Conservation (phyloP, 306 rosid species). For the Cucurbita moschata region DNA sequence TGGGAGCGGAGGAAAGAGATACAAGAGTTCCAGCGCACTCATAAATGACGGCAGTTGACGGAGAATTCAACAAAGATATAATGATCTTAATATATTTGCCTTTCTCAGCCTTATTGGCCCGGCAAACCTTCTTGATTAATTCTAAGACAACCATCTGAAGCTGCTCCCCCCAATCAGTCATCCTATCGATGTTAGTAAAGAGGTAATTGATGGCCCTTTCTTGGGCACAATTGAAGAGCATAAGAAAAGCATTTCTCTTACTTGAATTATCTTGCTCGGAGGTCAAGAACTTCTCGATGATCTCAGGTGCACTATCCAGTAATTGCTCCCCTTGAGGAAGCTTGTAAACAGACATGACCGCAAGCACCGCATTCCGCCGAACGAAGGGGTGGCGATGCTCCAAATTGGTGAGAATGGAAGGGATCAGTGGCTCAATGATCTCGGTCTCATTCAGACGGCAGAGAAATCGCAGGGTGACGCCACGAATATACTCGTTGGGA, state of each 20-base stretch:
- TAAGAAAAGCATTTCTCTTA: slow-evolving; percentile 86
- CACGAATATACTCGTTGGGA: slow-evolving; percentile 90
- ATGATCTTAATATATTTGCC: slow-evolving; percentile 84
- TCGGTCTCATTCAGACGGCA: slow-evolving; percentile 80
- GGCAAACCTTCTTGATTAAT: slow-evolving; percentile 73
- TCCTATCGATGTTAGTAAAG: slow-evolving; percentile 45
- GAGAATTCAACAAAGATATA: slow-evolving; percentile 45
- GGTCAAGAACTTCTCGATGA: slow-evolving; percentile 55
- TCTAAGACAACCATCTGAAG: slow-evolving; percentile 88
- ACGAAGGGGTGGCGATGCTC: slow-evolving; percentile 91
- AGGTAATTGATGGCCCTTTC: slow-evolving; percentile 72
- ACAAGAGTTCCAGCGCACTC: slow-evolving; percentile 92
- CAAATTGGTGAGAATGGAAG: slow-evolving; percentile 66
- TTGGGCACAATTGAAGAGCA: slow-evolving; percentile 80
- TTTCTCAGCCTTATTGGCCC: slow-evolving; percentile 61
- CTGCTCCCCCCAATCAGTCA: slow-evolving; percentile 77
- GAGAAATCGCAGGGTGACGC: slow-evolving; percentile 76
- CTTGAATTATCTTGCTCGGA: slow-evolving; percentile 71
- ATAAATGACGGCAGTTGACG: slow-evolving; percentile 73
- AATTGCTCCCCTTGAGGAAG: slow-evolving; percentile 79
- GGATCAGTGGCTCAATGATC: slow-evolving; percentile 80
- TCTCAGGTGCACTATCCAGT: slow-evolving; percentile 72
- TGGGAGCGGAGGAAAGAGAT: slow-evolving; percentile 76
- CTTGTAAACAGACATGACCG: slow-evolving; percentile 71
- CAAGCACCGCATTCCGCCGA: slow-evolving; percentile 66